phyloP scores from a whole-genome alignment of 495 filamentous ascomycete genomes.

The Aspergillus campestris region DNA sequence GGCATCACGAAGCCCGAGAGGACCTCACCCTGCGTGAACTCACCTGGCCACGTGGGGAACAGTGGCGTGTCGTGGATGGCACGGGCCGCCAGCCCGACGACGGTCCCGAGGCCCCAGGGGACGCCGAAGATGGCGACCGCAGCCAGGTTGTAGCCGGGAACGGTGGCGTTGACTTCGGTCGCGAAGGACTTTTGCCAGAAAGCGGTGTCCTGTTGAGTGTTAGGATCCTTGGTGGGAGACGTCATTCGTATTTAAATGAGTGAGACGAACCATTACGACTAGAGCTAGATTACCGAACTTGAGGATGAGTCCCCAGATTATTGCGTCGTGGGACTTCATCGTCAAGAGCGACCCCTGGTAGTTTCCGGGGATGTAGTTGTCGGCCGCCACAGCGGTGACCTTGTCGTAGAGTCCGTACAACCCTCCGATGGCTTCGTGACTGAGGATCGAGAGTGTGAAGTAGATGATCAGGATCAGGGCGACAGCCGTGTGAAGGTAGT shows the following conservation, averaged over 20 bases:
- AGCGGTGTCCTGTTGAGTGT: constrained; percentile 32
- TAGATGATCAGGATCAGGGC: constrained; percentile 33
- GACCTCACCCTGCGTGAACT: constrained; percentile 35
- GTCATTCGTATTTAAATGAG: not conserved
- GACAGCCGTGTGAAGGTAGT: constrained; percentile 32
- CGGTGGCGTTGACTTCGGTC: constrained; percentile 31
- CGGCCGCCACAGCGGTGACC: constrained; percentile 19
- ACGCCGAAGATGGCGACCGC: constrained; percentile 39
- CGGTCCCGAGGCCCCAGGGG: constrained; percentile 42
- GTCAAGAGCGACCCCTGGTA: constrained; percentile 40
- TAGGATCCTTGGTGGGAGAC: not conserved
- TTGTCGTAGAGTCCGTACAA: constrained; percentile 31
- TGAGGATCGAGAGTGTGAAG: constrained; percentile 28
- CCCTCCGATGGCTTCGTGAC: constrained; percentile 23
- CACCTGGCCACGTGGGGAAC: constrained; percentile 44
- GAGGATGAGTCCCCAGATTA: constrained; percentile 40
- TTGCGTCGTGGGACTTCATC: constrained; percentile 43
- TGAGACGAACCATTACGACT: constrained; percentile 37
- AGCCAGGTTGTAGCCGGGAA: constrained; percentile 38
- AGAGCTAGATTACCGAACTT: constrained; percentile 43
- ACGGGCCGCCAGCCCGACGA: constrained; percentile 37
- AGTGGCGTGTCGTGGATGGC: constrained; percentile 39
- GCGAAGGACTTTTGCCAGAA: constrained; percentile 48
- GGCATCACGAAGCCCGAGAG: constrained; percentile 40
- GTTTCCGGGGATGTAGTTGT: constrained; percentile 37